These are phyloP conservation scores for Magnaporthiopsis poae DNA, from an alignment of 2,329 filamentous ascomycete genomes.

Conservation along the genomic window DNA sequence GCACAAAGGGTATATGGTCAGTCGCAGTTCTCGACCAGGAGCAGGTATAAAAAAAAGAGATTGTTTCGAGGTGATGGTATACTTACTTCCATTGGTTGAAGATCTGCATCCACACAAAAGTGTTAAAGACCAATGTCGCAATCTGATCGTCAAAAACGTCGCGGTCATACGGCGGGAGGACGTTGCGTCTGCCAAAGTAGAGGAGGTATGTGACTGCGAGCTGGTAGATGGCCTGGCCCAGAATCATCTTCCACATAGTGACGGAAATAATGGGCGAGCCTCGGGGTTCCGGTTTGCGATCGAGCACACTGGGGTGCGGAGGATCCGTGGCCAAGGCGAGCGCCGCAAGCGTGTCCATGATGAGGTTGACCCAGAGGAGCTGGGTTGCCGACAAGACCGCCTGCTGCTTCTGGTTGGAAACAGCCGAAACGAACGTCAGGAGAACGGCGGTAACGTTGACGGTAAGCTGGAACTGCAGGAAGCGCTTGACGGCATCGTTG, in stretches of 20 bases:
- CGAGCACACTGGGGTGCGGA: conserved; percentile 69
- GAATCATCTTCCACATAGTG: conserved; percentile 99
- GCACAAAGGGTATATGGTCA: conserved; percentile 5
- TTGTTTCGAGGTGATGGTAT: not conserved
- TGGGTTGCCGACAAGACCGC: conserved; percentile 61
- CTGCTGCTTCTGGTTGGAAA: conserved; percentile 56
- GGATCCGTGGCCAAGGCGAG: conserved; percentile 78
- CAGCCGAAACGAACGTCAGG: conserved; percentile 78
- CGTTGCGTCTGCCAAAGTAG: conserved; percentile 55
- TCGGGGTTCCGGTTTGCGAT: conserved; percentile 59
- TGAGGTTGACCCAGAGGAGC: conserved; percentile 90
- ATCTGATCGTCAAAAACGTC: conserved; percentile 41
- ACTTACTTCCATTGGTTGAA: conserved; percentile 82
- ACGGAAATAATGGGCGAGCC: conserved; percentile 61
- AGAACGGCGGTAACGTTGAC: conserved; percentile 88
- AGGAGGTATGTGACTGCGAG: conserved; percentile 69
- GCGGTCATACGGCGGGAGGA: conserved; percentile 40
- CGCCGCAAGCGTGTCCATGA: conserved; percentile 93
- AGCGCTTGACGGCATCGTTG: conserved; percentile 68
- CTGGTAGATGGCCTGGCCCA: conserved; percentile 85
- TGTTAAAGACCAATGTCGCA: conserved; percentile 62
- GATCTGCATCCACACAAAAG: conserved; percentile 64
- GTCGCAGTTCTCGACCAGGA: not conserved
- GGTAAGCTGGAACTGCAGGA: conserved; percentile 64
- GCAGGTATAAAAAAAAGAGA: no score